Percentiles rank a stretch among this genome's conserved stretches.
Conservation (phyloP, 1,139 yeast species). For the Blastobotrys serpentis region DNA sequence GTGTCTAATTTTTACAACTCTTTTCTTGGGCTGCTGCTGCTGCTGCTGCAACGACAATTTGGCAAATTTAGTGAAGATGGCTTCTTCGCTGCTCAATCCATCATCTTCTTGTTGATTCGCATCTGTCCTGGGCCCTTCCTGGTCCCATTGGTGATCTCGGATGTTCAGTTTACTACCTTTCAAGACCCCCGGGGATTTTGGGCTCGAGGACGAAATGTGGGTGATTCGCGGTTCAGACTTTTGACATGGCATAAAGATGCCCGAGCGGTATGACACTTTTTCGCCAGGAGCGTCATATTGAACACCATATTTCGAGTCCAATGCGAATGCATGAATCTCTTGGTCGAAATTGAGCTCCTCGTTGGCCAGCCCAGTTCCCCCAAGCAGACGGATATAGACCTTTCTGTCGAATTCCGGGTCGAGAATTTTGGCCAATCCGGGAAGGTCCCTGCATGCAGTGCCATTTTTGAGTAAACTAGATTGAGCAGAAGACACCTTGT, state of each 20-base stretch:
- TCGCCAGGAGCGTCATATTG: slow-evolving; percentile 40
- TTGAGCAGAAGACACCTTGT: slow-evolving; percentile 16
- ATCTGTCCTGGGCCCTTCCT: no score
- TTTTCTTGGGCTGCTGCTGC: not conserved
- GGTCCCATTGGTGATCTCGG: not conserved
- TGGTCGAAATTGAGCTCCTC: slow-evolving; percentile 43
- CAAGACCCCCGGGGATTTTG: not conserved
- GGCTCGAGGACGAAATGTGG: slow-evolving; percentile 6
- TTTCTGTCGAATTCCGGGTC: slow-evolving; percentile 37
- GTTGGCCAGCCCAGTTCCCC: slow-evolving; percentile 45
- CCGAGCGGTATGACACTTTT: slow-evolving; percentile 26
- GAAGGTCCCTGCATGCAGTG: slow-evolving; percentile 45
- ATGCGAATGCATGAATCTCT: slow-evolving; percentile 49
- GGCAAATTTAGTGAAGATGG: slow-evolving; percentile 10
- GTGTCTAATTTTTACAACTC: slow-evolving; percentile 45
- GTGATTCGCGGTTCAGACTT: slow-evolving; percentile 20
- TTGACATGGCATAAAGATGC: slow-evolving; percentile 33
- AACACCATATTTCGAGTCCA: slow-evolving; percentile 57
- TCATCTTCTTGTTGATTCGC: not conserved
- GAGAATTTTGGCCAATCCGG: slow-evolving; percentile 35
- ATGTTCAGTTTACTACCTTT: no score
- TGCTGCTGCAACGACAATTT: slow-evolving; percentile 6
- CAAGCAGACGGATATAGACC: slow-evolving; percentile 50
- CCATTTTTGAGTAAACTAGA: slow-evolving; percentile 33
- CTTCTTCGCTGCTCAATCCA: not conserved